Evolutionary conservation across 1,284 basidiomycete genomes (phyloP), one percentile per base, ranked within the genome.

Genomic region (Sparassis latifolia): DNA sequence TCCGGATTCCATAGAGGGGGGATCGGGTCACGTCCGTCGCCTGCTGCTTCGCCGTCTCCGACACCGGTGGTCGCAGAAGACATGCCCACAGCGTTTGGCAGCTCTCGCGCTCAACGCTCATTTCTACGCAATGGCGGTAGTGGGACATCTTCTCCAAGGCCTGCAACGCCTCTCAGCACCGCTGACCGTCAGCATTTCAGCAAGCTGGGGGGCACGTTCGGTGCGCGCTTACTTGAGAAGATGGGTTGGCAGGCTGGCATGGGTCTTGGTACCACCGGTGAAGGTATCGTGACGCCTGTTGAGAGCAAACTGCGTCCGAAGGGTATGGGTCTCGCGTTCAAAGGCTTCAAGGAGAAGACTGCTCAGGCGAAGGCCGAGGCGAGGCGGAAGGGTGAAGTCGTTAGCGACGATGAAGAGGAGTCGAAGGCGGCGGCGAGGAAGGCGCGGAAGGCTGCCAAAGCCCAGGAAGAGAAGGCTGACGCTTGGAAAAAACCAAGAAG

Each of bases 241-340:
- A 92, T 94, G 84, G 94, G 95, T 10, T 98, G 95, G 94, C 75
- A 86, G 62, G 73, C 85, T 0, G 88, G 95, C 5, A 79, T 80
- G 27, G 95, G 95, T 63, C 75, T 97, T 12, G 95, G 94, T 60
- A 69, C 76, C 0, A 71, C 76, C 2, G 87, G 88, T 5, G 83
- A 88, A 60, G 94, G 94, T 61, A 94, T 96, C 50, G 84, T 93
- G 3, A 85, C 87, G 0, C 94, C 94, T 0, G 78, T 98, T 7
- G 91, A 95, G 62, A 83, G 78, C 61, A 92, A 90, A 65, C 66
- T 91, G 43, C 84, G 93, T 4, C 87, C 91, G 6, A 83, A 87
- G 66, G 77, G 85, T 68, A 83, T 84, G 76, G 93, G 93, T 76
- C 86, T 97, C 50, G 88, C 87, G 0, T 91, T 82, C 66, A 85